Evolutionary conservation across 2,329 filamentous ascomycete species (phyloP), one percentile per base, ranked within the genome.

Genomic region (Paraconiothyrium sp.): DNA sequence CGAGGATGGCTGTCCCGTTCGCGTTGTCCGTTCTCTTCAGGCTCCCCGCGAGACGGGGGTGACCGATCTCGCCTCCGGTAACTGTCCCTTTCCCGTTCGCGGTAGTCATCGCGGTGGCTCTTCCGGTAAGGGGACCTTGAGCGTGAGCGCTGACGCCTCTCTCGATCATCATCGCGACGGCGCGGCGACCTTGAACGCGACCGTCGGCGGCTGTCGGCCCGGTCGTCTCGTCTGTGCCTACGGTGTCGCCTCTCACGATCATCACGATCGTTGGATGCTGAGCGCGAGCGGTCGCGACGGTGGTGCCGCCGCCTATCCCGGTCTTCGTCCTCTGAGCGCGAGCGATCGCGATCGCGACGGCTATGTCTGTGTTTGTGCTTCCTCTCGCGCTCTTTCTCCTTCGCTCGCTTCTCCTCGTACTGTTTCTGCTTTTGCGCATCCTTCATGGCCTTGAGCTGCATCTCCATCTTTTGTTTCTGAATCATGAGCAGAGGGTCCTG

Each of bases 401-500:
- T 75, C 16, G 68, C 61, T 4, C 70, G 69, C 62, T 77, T 76
- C 58, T 76, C 73, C 14, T 75, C 74, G 48, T 74, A 73, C 65
- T 70, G 80, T 72, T 64, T 78, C 68, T 71, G 67, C 58, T 75
- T 77, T 74, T 76, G 80, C n/a, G 82, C 83, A 58, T 84, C 83
- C 66, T 89, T 88, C 10, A 86, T 84, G 0, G 86, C 85, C 30
- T 95, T 83, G 35, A 96, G 76, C 72, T 92, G 73, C 71, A 76
- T 71, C 62, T 78, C 75, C 73, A 79, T 74, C 76, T 98, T 94
- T 75, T 96, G 91, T 76, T 89, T 91, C 84, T 97, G 97, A 77
- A 99, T 97, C 27, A 94, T 92, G 37, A 98, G 83, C 72, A 99
- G 84, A 0, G 95, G 95, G 75, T 99, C 95, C 67, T 96, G 92